These are phyloP conservation scores for Thalia dealbata DNA, from an alignment of 176 grass and related monocot species.

Conservation along the genomic window DNA sequence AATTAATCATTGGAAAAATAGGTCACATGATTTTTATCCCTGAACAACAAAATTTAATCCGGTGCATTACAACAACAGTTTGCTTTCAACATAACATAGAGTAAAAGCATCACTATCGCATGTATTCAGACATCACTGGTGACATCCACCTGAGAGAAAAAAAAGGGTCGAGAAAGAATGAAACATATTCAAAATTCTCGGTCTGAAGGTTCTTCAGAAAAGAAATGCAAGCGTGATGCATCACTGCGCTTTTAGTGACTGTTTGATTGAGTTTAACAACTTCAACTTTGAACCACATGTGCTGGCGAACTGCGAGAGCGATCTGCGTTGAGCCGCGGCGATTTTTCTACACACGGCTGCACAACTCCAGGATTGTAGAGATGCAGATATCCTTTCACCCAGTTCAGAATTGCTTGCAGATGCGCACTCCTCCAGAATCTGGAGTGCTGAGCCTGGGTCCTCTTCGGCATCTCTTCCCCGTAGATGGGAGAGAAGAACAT, in stretches of 20 bases:
- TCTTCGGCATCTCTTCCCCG: constrained; percentile 29
- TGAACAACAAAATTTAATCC: too few relatives aligned
- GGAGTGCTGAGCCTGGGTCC: constrained; percentile 36
- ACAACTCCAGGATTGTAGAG: constrained; percentile 50
- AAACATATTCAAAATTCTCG: too few relatives aligned
- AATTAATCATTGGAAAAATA: too few relatives aligned
- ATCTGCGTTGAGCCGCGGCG: constrained; percentile 34
- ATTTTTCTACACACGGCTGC: constrained; percentile 43
- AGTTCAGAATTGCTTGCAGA: constrained; percentile 27
- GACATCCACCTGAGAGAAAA: too few relatives aligned
- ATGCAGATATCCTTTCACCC: constrained; percentile 43
- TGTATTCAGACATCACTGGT: too few relatives aligned
- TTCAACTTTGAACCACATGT: constrained; percentile 56
- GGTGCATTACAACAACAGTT: too few relatives aligned
- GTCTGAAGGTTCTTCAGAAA: too few relatives aligned
- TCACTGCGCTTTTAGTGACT: neutral
- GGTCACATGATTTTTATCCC: too few relatives aligned
- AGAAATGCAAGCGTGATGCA: neutral
- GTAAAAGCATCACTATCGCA: too few relatives aligned
- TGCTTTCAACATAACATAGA: too few relatives aligned
- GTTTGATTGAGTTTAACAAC: constrained; percentile 21
- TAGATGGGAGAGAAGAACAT: constrained; percentile 46
- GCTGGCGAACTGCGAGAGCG: constrained; percentile 35
- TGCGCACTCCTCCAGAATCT: constrained; percentile 46
- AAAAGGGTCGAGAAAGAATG: too few relatives aligned